phyloP scores from a whole-genome alignment of 73 alveolate genomes.

The Durusdinium trenchii region DNA sequence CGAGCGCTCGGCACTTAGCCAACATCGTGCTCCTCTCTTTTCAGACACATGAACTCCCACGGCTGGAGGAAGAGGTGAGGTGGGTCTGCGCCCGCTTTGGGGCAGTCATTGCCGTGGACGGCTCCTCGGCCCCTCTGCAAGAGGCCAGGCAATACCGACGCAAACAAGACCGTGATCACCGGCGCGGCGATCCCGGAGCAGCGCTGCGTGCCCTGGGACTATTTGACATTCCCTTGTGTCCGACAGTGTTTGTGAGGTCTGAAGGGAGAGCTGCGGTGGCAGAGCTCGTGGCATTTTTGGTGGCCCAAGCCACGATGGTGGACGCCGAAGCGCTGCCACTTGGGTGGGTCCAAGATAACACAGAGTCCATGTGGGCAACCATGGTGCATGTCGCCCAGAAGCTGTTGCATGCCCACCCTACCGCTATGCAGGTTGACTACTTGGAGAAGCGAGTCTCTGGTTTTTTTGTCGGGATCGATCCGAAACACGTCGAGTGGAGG shows the following conservation, averaged over 20 bases:
- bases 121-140: constrained; percentile 43
- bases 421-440: not conserved
- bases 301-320: not conserved
- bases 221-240: constrained; percentile 53
- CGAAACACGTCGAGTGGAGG: constrained; percentile 58
- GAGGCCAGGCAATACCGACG: constrained; percentile 23
- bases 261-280: not conserved
- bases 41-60: not conserved
- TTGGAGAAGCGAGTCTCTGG: not conserved
- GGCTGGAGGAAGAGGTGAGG: constrained; percentile 1
- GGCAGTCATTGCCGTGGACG: constrained; percentile 42
- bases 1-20: not conserved
- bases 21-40: constrained; percentile 28
- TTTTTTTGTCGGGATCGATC: constrained; percentile 18
- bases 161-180: too few relatives aligned
- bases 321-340: constrained; percentile 40
- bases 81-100: constrained; percentile 30
- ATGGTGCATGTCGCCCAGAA: constrained; percentile 20
- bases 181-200: not conserved
- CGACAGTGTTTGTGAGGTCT: not conserved
- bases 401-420: not conserved
- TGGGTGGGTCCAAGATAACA: constrained; percentile 59
- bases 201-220: constrained; percentile 41
- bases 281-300: not conserved
- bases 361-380: constrained; percentile 44